Evolutionary conservation across 495 filamentous ascomycete species (phyloP), one percentile per base, ranked within the genome.

Genomic region (Penicillium bialowiezense): DNA sequence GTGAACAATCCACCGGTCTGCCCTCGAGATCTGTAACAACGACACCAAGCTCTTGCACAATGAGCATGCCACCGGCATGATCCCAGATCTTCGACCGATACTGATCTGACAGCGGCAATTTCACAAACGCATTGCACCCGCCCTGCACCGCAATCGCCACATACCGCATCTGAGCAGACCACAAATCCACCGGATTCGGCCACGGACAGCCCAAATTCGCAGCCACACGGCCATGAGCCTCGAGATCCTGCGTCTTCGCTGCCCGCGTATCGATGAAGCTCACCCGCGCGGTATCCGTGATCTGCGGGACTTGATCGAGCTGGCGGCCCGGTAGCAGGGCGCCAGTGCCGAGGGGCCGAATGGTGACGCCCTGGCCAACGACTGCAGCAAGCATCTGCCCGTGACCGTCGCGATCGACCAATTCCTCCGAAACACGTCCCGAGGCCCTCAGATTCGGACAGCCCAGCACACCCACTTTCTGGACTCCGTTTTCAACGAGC

Each of bases 1-100:
- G 38, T n/a, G 68, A 59, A 52, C 68, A 73, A 44, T 73, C 64
- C 13, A 76, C 68, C 1, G 60, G 41, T 4, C 50, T 52, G 3
- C 83, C 77, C 41, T 82, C 64, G 2, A 88, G 64, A 53, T 89
- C 85, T 0, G 78, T 86, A 14, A 89, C 72, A 44, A 69, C 68
- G 23, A 80, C 82, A 0, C 86, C 86, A 2, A 82, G 64, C 55
- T 89, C 86, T 62, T 81, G 70, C 37, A 80, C 85, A 24, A 88
- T 68, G 20, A 89, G 61, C 77, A 86, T 83, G 0, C 82, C 84
- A 7, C 84, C 86, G 0, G 81, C 79, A 63, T 89, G 86, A 53
- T 89, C 86, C 86, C 86, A 89, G 13, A 85, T 71, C 63, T 84
- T 84, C n/a, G 77, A 83, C 20, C 68, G 68, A 48, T 82, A 70